Evolutionary conservation across 352 stramenopile genomes (phyloP).

Genomic region (Phytophthora meadii): DNA sequence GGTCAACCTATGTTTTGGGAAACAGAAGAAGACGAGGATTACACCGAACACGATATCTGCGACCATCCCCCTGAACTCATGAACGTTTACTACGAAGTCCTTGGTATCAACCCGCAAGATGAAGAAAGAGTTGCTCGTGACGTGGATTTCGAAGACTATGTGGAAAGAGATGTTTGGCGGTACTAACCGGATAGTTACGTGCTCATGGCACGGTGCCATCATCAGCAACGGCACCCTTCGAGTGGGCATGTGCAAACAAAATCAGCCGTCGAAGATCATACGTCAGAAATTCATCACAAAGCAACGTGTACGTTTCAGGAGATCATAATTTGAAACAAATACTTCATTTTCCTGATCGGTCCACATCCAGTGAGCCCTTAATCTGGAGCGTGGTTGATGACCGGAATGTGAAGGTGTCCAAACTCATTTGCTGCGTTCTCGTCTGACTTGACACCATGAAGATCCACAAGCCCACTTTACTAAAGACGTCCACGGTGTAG

Average conservation of each 20-base stretch:
- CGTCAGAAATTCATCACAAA: slow-evolving; percentile 38
- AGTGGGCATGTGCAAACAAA: too few species aligned
- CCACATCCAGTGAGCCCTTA: slow-evolving; percentile 38
- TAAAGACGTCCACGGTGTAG: slow-evolving; percentile 79
- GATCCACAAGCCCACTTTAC: slow-evolving; percentile 69
- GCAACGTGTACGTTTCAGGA: slow-evolving; percentile 16
- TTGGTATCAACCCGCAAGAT: slow-evolving; percentile 10
- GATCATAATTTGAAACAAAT: too few species aligned
- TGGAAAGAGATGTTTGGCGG: background rate
- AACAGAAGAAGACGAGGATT: slow-evolving; percentile 5
- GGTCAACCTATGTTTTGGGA: slow-evolving; percentile 13
- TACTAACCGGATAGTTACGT: too few species aligned
- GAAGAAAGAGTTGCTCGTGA: slow-evolving; percentile 2
- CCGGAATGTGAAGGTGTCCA: slow-evolving; percentile 46
- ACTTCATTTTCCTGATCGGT: background rate
- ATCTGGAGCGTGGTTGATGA: slow-evolving; percentile 60
- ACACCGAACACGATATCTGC: slow-evolving; percentile 4
- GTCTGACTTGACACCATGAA: slow-evolving; percentile 52
- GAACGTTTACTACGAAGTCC: slow-evolving; percentile 14
- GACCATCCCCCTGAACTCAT: background rate
- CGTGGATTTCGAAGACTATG: background rate
- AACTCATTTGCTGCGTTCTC: slow-evolving; percentile 48
- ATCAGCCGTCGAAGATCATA: slow-evolving; percentile 27
- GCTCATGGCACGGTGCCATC: too few species aligned
- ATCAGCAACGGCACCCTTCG: too few species aligned